These are phyloP conservation scores for Physcomitrellopsis africana DNA, from an alignment of 225 moss, liverwort and hornwort genomes.

Conservation along the genomic window DNA sequence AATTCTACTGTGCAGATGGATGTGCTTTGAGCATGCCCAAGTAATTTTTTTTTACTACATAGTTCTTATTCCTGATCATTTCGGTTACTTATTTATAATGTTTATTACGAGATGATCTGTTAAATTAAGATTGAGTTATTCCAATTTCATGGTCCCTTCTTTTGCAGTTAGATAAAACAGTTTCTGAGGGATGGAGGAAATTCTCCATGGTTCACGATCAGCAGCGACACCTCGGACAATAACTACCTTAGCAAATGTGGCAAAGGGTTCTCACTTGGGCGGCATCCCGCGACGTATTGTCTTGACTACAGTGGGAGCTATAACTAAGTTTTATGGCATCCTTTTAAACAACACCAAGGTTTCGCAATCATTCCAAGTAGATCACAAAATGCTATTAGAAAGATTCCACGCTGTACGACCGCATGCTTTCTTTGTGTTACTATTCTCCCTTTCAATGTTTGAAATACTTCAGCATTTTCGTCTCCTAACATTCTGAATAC, in stretches of 20 bases:
- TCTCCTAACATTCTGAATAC: conserved; percentile 1
- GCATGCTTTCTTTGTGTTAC: background rate
- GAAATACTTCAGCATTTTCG: conserved; percentile 9
- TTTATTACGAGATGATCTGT: no score
- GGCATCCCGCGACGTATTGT: conserved; percentile 81
- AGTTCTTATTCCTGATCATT: no score
- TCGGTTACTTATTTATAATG: no score
- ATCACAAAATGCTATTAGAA: background rate
- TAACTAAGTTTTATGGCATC: conserved; percentile 70
- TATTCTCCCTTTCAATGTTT: conserved; percentile 13
- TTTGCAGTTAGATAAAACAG: conserved; percentile 29
- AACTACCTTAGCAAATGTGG: conserved; percentile 51
- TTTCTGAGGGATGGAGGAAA: conserved; percentile 34
- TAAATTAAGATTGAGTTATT: no score
- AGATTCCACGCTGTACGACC: background rate
- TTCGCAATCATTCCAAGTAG: background rate
- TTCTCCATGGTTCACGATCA: conserved; percentile 41
- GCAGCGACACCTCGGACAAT: conserved; percentile 38
- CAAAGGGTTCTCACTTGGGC: conserved; percentile 62
- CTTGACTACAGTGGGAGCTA: conserved; percentile 64
- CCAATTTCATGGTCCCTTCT: conserved; percentile 4
- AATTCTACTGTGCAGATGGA: no score
- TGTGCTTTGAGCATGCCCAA: no score
- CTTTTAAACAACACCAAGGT: conserved; percentile 69
- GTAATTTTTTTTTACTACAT: no score